Conservation (phyloP, 495 filamentous ascomycete genomes). For the Rhypophila decipiens region DNA sequence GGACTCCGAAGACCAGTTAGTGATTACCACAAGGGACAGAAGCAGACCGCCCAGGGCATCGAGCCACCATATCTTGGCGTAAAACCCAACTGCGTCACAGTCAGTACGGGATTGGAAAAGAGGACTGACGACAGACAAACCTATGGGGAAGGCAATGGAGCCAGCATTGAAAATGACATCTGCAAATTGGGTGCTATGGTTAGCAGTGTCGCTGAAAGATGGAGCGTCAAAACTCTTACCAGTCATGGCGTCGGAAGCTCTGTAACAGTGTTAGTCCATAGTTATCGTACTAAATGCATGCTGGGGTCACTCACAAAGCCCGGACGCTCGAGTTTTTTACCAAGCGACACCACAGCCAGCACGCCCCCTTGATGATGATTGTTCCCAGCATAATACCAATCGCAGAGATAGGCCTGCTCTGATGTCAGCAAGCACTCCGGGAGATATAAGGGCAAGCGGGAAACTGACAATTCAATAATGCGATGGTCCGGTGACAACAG, state of each 20-base stretch:
- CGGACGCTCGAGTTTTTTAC: constrained; percentile 87
- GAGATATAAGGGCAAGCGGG: neutral
- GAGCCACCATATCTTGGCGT: constrained; percentile 73
- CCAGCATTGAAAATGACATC: constrained; percentile 87
- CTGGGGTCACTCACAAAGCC: constrained; percentile 53
- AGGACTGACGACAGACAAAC: constrained; percentile 32
- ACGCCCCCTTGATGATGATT: constrained; percentile 72
- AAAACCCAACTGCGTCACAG: constrained; percentile 57
- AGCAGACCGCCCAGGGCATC: constrained; percentile 79
- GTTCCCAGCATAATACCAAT: constrained; percentile 78
- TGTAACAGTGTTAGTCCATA: constrained; percentile 51
- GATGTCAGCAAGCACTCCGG: constrained; percentile 5
- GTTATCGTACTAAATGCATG: constrained; percentile 18
- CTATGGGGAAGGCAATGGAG: constrained; percentile 76
- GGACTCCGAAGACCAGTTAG: constrained; percentile 75
- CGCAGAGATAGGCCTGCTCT: constrained; percentile 51
- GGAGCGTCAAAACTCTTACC: constrained; percentile 6
- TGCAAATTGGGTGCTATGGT: constrained; percentile 24
- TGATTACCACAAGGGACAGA: constrained; percentile 75
- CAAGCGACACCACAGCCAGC: constrained; percentile 86
- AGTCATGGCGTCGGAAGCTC: constrained; percentile 26
- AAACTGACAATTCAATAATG: constrained; percentile 58
- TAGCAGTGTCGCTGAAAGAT: neutral
- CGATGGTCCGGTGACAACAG: constrained; percentile 58
- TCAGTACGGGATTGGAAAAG: neutral